A percentile compares a stretch with the other conserved stretches of the same genome.
phyloP scores from a whole-genome alignment of 2,329 filamentous ascomycete species.

The Proliferodiscus dingleyae region DNA sequence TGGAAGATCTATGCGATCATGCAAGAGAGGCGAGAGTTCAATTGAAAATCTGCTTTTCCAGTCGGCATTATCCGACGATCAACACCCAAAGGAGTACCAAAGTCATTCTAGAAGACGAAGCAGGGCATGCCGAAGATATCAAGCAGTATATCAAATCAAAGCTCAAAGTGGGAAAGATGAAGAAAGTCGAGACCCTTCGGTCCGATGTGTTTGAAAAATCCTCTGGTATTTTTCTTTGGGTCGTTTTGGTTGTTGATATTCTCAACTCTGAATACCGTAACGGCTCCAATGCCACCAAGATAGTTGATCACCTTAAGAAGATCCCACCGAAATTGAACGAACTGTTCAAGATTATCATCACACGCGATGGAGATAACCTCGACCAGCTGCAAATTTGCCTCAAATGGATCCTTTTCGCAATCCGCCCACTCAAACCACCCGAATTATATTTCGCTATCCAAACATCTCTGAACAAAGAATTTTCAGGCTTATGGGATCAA shows the following conservation, averaged over 20 bases:
- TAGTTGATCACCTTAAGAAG: constrained; percentile 34
- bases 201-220: constrained; percentile 15
- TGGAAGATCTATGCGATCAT: constrained; percentile 17
- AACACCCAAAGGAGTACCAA: constrained; percentile 18
- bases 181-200: constrained; percentile 11
- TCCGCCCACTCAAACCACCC: constrained; percentile 18
- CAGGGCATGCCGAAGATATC: constrained; percentile 28
- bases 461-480: constrained; percentile 12
- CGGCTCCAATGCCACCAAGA: constrained; percentile 25
- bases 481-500: constrained; percentile 16
- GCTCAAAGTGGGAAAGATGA: constrained; percentile 17
- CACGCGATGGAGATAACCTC: constrained; percentile 39
- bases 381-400: constrained; percentile 42
- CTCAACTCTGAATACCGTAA: constrained; percentile 38
- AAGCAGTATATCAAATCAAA: constrained; percentile 23
- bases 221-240: constrained; percentile 22
- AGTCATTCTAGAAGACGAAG: constrained; percentile 25
- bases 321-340: constrained; percentile 17
- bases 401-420: constrained; percentile 49
- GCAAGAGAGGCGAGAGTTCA: constrained; percentile 8
- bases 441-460: constrained; percentile 23
- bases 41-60: constrained; percentile 27
- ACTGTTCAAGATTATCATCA: constrained; percentile 19
- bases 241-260: constrained; percentile 30
- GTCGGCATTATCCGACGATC: constrained; percentile 27